A percentile compares a stretch with the other conserved stretches of the same genome.
Evolutionary conservation across 202 grass and related monocot genomes (phyloP).

Genomic region (Zoysia matrella): DNA sequence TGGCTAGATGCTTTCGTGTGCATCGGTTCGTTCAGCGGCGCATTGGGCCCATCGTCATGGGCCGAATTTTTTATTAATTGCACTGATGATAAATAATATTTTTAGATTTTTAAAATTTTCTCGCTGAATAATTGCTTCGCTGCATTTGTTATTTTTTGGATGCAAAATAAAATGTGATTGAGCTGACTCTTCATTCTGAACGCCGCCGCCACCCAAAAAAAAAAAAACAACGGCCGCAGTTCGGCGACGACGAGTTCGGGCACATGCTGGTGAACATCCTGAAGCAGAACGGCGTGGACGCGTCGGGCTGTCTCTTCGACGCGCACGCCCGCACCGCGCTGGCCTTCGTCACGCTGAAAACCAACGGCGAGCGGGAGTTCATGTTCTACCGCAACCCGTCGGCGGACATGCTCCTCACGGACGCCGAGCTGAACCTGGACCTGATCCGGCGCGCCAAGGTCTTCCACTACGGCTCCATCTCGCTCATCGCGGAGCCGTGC

Average conservation of each 20-base stretch:
- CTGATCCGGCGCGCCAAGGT: constrained; percentile 68
- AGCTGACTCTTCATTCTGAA: no score
- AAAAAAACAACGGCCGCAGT: constrained; percentile 33
- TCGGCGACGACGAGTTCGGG: constrained; percentile 91
- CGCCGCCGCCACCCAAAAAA: no score
- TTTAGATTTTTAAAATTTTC: no score
- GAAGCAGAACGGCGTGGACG: constrained; percentile 69
- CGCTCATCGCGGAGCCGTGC: constrained; percentile 75
- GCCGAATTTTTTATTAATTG: no score
- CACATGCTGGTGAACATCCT: constrained; percentile 87
- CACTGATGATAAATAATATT: no score
- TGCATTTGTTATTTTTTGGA: no score
- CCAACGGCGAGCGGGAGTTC: constrained; percentile 57
- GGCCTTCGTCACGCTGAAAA: constrained; percentile 76
- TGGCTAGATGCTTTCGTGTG: background rate
- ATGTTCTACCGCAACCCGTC: constrained; percentile 52
- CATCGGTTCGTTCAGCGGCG: no score
- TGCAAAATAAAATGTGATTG: no score
- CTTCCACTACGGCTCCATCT: constrained; percentile 90
- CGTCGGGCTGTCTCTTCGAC: constrained; percentile 70
- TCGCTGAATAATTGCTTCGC: no score
- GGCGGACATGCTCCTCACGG: constrained; percentile 81
- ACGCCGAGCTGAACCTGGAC: constrained; percentile 69
- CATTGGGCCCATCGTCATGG: no score
- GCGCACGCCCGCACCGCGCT: constrained; percentile 77